phyloP scores from a whole-genome alignment of 1,284 basidiomycete genomes.

The Fomitopsis pinicola region DNA sequence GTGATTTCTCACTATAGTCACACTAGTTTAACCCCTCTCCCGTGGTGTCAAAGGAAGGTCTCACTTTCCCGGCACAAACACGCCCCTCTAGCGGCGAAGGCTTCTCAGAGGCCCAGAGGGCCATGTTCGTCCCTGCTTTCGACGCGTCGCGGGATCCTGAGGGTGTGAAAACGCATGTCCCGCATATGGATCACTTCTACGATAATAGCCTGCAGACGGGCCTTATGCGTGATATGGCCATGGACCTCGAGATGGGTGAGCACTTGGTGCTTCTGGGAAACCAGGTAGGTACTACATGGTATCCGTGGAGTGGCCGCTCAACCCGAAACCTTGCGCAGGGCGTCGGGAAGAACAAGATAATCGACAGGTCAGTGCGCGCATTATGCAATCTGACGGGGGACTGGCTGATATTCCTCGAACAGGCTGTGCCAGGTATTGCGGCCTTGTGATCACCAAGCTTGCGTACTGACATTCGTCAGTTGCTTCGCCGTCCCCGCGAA shows the following conservation, averaged over 20 bases:
- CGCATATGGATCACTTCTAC: conserved; percentile 66
- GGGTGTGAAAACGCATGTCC: conserved; percentile 52
- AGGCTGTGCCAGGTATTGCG: conserved; percentile 50
- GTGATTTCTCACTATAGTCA: no score
- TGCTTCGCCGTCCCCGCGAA: conserved; percentile 58
- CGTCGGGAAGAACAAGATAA: conserved; percentile 67
- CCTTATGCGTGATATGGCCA: conserved; percentile 58
- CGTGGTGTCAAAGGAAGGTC: conserved; percentile 28
- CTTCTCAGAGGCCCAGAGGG: conserved; percentile 21
- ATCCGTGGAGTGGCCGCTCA: not conserved
- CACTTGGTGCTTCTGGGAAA: conserved; percentile 65
- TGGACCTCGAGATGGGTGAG: conserved; percentile 57
- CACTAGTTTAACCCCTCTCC: conserved; percentile 47
- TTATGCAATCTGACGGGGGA: not conserved
- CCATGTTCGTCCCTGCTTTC: conserved; percentile 45
- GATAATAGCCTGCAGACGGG: conserved; percentile 65
- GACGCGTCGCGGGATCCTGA: conserved; percentile 43
- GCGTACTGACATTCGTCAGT: conserved; percentile 27
- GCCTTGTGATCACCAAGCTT: not conserved
- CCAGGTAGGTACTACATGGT: conserved; percentile 36
- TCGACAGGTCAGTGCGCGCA: conserved; percentile 45
- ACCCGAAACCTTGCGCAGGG: conserved; percentile 31
- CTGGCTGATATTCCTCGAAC: not conserved
- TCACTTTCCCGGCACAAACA: conserved; percentile 44
- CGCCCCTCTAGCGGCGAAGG: conserved; percentile 14